A percentile compares a stretch with the other conserved stretches of the same genome.
Conservation (phyloP, 2,329 filamentous ascomycete genomes). For the Knoxdaviesia capensis region DNA sequence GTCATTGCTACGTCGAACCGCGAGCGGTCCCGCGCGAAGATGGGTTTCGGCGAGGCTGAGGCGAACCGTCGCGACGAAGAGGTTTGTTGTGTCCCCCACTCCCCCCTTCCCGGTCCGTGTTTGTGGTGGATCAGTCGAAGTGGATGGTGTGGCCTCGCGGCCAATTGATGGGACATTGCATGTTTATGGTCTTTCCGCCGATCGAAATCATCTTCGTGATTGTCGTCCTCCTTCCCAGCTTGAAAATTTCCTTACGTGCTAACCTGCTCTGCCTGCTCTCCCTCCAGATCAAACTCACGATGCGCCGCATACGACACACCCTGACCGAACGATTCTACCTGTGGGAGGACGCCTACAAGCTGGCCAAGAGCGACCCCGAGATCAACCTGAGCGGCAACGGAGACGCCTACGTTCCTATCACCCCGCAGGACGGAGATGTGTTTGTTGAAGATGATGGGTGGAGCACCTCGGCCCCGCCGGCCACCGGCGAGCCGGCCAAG, state of each 20-base stretch:
- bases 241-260: not conserved
- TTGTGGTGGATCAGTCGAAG: not conserved
- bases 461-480: not conserved
- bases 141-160: not conserved
- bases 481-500: constrained; percentile 2
- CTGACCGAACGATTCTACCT: constrained; percentile 77
- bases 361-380: constrained; percentile 47
- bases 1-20: constrained; percentile 57
- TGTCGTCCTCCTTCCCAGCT: no score
- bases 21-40: constrained; percentile 46
- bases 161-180: no score
- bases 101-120: not conserved
- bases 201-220: no score
- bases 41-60: constrained; percentile 58
- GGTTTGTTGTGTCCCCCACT: constrained; percentile 30
- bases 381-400: constrained; percentile 34
- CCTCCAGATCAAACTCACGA: constrained; percentile 51
- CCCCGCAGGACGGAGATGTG: constrained; percentile 12
- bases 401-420: constrained; percentile 26
- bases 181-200: no score
- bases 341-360: constrained; percentile 55
- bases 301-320: constrained; percentile 64
- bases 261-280: not conserved
- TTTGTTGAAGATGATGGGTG: constrained; percentile 15
- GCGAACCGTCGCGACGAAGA: constrained; percentile 37